Evolutionary conservation across 2,329 filamentous ascomycete species (phyloP).

Genomic region (Ophiosphaerella narmari): DNA sequence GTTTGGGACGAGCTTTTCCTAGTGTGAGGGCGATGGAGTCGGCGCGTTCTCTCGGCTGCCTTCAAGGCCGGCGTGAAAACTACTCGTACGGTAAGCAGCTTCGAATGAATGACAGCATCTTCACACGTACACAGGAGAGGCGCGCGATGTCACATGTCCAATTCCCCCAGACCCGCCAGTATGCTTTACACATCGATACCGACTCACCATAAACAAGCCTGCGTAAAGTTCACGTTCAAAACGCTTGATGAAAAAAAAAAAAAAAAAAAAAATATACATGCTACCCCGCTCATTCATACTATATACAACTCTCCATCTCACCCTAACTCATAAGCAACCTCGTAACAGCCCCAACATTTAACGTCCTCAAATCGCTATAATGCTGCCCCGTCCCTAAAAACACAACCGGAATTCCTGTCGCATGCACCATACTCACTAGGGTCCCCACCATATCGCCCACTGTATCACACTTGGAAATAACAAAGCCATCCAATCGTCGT

Average conservation of each 20-base stretch:
- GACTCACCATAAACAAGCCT: too few relatives aligned
- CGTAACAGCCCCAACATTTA: slow-evolving; percentile 69
- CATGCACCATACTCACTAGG: slow-evolving; percentile 94
- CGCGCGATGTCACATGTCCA: too few relatives aligned
- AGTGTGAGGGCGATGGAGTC: too few relatives aligned
- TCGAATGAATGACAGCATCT: too few relatives aligned
- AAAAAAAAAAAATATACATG: not conserved
- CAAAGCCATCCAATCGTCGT: slow-evolving; percentile 88
- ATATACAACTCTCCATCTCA: not conserved
- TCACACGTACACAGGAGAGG: too few relatives aligned
- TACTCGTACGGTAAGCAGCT: too few relatives aligned
- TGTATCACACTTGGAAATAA: slow-evolving; percentile 98
- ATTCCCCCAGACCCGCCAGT: too few relatives aligned
- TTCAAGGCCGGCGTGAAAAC: too few relatives aligned
- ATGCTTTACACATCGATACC: too few relatives aligned
- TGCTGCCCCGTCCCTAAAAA: slow-evolving; percentile 80
- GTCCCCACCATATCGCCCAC: slow-evolving; percentile 99
- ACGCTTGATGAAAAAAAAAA: not conserved
- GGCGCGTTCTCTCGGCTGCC: too few relatives aligned
- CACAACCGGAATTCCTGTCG: slow-evolving; percentile 92
- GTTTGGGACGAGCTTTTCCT: too few relatives aligned
- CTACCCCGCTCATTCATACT: not conserved
- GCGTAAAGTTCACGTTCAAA: too few relatives aligned
- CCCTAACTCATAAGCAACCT: slow-evolving; percentile 61
- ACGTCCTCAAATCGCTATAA: slow-evolving; percentile 66